Percentiles rank a stretch among this genome's conserved stretches.
These are phyloP conservation scores for Boletales sp. DNA, from an alignment of 768 basidiomycete genomes.

Conservation along the genomic window DNA sequence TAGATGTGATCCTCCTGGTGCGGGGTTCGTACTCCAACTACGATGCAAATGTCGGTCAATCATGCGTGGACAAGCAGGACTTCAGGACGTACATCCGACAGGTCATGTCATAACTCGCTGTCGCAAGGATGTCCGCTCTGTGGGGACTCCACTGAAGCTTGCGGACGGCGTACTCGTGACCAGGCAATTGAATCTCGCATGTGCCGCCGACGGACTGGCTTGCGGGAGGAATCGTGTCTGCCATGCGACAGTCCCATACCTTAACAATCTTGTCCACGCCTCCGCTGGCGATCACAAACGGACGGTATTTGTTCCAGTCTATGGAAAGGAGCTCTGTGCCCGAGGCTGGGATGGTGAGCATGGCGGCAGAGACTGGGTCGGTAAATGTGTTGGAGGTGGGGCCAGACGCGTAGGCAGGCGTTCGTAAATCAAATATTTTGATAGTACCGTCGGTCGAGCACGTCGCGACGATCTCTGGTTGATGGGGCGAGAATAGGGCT, in stretches of 20 bases:
- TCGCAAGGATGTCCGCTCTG: slow-evolving; percentile 63
- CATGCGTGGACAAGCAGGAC: background rate
- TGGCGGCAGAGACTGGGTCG: slow-evolving; percentile 64
- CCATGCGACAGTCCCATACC: slow-evolving; percentile 88
- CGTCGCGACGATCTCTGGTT: slow-evolving; percentile 74
- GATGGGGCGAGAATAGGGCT: slow-evolving; percentile 89
- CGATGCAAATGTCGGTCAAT: slow-evolving; percentile 1
- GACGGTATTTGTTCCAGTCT: slow-evolving; percentile 93
- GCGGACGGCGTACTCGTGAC: slow-evolving; percentile 88
- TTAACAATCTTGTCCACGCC: slow-evolving; percentile 75
- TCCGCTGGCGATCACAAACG: slow-evolving; percentile 69
- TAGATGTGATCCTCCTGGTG: slow-evolving; percentile 46
- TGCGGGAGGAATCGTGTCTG: slow-evolving; percentile 48
- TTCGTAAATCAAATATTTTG: slow-evolving; percentile 76
- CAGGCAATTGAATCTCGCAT: slow-evolving; percentile 68
- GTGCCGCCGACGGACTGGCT: slow-evolving; percentile 59
- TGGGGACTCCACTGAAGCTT: slow-evolving; percentile 90
- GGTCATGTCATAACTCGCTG: slow-evolving; percentile 92
- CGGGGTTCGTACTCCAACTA: slow-evolving; percentile 74
- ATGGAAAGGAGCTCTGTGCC: slow-evolving; percentile 74
- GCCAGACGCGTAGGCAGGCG: slow-evolving; percentile 55
- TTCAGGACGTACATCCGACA: slow-evolving; percentile 69
- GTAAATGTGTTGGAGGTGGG: slow-evolving; percentile 56
- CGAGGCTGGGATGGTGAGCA: slow-evolving; percentile 74
- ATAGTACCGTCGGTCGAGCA: slow-evolving; percentile 86